phyloP scores from a whole-genome alignment of 345 rosid species.

The Acer campestre region DNA sequence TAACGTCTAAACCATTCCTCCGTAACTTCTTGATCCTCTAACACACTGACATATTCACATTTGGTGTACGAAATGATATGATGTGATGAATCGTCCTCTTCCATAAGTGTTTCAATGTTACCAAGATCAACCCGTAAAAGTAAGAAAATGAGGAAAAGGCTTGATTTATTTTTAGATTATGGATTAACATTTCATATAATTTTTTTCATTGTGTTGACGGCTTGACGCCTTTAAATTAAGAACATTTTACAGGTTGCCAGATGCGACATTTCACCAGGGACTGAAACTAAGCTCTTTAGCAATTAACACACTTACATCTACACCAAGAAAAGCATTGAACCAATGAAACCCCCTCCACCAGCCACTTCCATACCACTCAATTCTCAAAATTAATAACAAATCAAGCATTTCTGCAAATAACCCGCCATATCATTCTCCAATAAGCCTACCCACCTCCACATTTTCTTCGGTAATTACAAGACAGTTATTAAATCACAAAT shows the following conservation, averaged over 20 bases:
- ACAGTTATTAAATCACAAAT: neutral
- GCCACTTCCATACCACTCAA: neutral
- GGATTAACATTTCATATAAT: neutral
- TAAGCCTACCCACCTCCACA: neutral
- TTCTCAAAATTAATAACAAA: constrained; percentile 7
- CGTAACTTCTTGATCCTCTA: neutral
- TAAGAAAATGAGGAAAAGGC: neutral
- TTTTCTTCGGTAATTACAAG: constrained; percentile 4
- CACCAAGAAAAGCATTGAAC: neutral
- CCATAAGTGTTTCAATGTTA: neutral
- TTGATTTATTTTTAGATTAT: neutral
- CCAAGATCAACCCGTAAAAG: neutral
- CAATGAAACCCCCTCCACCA: neutral
- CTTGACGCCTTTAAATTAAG: neutral
- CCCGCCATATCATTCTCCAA: neutral
- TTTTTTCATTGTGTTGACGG: neutral
- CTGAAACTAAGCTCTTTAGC: neutral
- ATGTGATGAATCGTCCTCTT: neutral
- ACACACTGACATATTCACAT: neutral
- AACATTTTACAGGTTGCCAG: neutral
- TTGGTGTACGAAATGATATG: neutral
- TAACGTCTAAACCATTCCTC: neutral
- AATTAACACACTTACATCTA: neutral
- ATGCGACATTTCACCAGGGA: neutral
- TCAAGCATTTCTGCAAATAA: neutral